Conservation (phyloP, 768 basidiomycete species). For the Suillus decipiens region DNA sequence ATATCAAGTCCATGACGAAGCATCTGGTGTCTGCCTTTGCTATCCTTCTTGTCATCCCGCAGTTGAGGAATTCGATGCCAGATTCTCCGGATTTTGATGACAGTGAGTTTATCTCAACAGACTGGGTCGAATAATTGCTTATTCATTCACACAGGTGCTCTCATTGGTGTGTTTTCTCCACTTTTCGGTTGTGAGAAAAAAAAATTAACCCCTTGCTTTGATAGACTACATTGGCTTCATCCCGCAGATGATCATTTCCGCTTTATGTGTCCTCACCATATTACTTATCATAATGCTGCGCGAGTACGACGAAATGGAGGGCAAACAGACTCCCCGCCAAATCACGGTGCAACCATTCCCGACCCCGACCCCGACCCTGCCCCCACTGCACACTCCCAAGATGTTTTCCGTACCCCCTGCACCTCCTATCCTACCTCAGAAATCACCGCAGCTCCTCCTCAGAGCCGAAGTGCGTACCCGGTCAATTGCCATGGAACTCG, state of each 20-base stretch:
- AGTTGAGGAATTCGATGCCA: constrained; percentile 56
- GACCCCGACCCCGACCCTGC: constrained; percentile 8
- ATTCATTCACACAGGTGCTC: constrained; percentile 36
- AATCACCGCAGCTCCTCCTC: constrained; percentile 24
- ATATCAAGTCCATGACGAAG: constrained; percentile 35
- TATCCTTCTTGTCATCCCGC: constrained; percentile 49
- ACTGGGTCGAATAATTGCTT: neutral
- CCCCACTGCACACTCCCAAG: constrained; percentile 6
- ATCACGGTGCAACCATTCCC: constrained; percentile 17
- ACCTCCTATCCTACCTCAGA: neutral
- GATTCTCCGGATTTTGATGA: constrained; percentile 53
- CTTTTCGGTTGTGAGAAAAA: neutral
- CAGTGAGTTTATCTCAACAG: constrained; percentile 30
- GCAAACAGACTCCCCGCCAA: constrained; percentile 1
- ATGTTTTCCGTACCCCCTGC: constrained; percentile 6
- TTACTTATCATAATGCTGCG: constrained; percentile 44
- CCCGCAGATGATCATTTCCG: constrained; percentile 56
- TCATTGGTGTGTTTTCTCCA: constrained; percentile 41
- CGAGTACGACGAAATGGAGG: constrained; percentile 30
- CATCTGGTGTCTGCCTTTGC: constrained; percentile 42
- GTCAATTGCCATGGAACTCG: constrained; percentile 38
- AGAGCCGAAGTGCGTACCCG: constrained; percentile 31
- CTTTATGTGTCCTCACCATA: constrained; percentile 41
- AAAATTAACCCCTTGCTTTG: neutral
- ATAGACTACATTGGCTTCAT: constrained; percentile 58